Base-by-base conservation (phyloP, 2,329 filamentous ascomycete species). In the Alternaria ethzedia region DNA sequence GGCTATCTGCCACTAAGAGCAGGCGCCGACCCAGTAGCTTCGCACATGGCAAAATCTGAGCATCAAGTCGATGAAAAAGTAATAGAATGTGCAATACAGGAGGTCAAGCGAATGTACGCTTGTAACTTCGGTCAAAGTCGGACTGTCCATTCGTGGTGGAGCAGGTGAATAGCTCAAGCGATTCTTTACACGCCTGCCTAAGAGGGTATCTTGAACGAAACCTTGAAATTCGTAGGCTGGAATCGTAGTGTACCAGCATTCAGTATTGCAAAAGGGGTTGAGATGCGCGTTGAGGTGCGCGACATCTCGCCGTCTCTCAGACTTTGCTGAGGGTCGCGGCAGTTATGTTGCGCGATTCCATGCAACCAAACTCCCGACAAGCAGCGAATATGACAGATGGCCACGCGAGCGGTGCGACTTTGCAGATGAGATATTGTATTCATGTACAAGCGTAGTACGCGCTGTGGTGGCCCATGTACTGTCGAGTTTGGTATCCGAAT, bases 1-100 rank as follows among this genome's bases (percentile, higher is more conserved):
- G 52, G 57, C 56, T 28, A 54, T 50, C 52, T 46, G 61, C 64
- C 66, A 63, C 66, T 65, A 59, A 59, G 32, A 54, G 17, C 21
- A 32, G 32, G 32, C 51, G 50, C 28, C n/a, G 28, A 25, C 43
- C 36, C 54, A 46, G 30, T 50, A 43, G 56, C 55, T 54, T 36
- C 49, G 44, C 21, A 23, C 25, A 11, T 46, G n/a, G 50, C 56
- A 52, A 59, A 54, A 57, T 20, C 12, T 43, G 25, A 36, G n/a
- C 20, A 30, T 36, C 32, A 54, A 36, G 25, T 36, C 32, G 28
- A 59, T 50, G 43, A n/a, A 43, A 36, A 45, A 50, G 32, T 51
- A 21, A 32, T 30, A 21, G 41, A 47, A 44, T 30, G 17, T 44
- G 46, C 52, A 20, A 46, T 41, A 25, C 41, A 20, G 49, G 47